Conservation (phyloP, 129 eudicot genomes). For the Mikania micrantha region DNA sequence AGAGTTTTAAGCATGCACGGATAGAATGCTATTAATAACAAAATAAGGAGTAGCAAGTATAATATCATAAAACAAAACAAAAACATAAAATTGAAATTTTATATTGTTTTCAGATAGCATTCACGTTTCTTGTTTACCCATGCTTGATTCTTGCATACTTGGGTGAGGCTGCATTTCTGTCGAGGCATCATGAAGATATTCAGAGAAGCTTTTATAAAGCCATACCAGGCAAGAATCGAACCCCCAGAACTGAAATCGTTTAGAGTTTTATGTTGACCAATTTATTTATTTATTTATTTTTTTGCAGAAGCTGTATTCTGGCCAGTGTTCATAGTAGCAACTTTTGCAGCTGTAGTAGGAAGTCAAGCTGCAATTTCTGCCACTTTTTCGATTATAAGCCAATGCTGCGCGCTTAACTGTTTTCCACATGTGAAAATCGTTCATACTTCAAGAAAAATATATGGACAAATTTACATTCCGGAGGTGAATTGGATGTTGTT, state of each 20-base stretch:
- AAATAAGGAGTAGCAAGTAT: too few species aligned
- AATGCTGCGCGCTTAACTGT: slow-evolving; percentile 63
- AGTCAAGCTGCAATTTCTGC: slow-evolving; percentile 87
- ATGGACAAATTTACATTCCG: slow-evolving; percentile 78
- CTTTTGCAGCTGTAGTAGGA: slow-evolving; percentile 56
- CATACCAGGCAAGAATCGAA: slow-evolving; percentile 49
- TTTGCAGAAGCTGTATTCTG: slow-evolving; percentile 53
- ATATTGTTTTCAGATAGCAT: slow-evolving; percentile 47
- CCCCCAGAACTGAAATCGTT: background rate
- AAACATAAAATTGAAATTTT: slow-evolving; percentile 4
- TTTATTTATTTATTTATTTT: too few species aligned
- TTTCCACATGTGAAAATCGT: slow-evolving; percentile 67
- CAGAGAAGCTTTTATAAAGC: slow-evolving; percentile 56
- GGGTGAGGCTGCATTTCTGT: slow-evolving; percentile 80
- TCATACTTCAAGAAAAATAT: slow-evolving; percentile 67
- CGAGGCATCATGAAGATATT: slow-evolving; percentile 38
- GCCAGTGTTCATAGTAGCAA: slow-evolving; percentile 67
- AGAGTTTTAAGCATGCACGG: too few species aligned
- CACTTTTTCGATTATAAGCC: slow-evolving; percentile 70
- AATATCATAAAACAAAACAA: too few species aligned
- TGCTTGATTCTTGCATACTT: slow-evolving; percentile 67
- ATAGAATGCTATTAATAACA: too few species aligned
- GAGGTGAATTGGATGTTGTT: slow-evolving; percentile 75
- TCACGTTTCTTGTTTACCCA: slow-evolving; percentile 63
- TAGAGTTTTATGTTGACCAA: too few species aligned